A percentile compares a stretch with the other conserved stretches of the same genome.
These are phyloP conservation scores for Bondarzewia mesenterica DNA, from an alignment of 1,284 basidiomycete genomes.

Conservation along the genomic window DNA sequence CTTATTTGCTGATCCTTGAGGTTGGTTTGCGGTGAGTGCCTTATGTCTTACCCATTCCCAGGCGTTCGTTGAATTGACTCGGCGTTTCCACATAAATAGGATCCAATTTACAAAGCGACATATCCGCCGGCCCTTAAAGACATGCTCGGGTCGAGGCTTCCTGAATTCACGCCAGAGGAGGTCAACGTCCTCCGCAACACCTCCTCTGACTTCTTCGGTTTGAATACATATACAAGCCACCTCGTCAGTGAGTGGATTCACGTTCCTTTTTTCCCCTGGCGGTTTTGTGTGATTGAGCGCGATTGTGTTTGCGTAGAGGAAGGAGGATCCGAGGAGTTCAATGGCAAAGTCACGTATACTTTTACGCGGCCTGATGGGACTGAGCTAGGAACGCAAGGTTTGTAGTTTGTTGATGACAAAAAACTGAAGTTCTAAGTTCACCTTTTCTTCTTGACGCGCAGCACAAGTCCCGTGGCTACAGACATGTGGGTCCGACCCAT, in stretches of 20 bases:
- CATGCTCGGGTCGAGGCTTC: slow-evolving; percentile 39
- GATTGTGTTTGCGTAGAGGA: too few species aligned
- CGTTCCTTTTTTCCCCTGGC: too few species aligned
- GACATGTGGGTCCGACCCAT: neutral
- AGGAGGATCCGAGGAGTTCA: slow-evolving; percentile 32
- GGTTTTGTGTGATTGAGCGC: too few species aligned
- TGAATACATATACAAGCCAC: slow-evolving; percentile 45
- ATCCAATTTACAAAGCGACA: slow-evolving; percentile 42
- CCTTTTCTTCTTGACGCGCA: neutral
- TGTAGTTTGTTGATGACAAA: too few species aligned
- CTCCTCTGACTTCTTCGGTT: slow-evolving; percentile 36
- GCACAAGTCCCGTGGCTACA: slow-evolving; percentile 4
- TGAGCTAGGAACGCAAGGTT: slow-evolving; percentile 31
- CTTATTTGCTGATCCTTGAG: slow-evolving; percentile 6
- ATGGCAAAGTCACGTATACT: slow-evolving; percentile 32
- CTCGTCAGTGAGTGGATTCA: slow-evolving; percentile 32
- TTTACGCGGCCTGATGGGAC: slow-evolving; percentile 37
- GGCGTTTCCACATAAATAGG: slow-evolving; percentile 24
- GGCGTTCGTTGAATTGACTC: slow-evolving; percentile 10
- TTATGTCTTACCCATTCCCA: neutral
- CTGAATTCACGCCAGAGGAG: slow-evolving; percentile 41
- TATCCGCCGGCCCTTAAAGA: slow-evolving; percentile 38
- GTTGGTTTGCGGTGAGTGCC: slow-evolving; percentile 21
- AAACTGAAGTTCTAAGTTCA: neutral
- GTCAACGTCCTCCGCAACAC: slow-evolving; percentile 33